Evolutionary conservation across 129 eudicot genomes (phyloP).

Genomic region (Sambucus nigra): DNA sequence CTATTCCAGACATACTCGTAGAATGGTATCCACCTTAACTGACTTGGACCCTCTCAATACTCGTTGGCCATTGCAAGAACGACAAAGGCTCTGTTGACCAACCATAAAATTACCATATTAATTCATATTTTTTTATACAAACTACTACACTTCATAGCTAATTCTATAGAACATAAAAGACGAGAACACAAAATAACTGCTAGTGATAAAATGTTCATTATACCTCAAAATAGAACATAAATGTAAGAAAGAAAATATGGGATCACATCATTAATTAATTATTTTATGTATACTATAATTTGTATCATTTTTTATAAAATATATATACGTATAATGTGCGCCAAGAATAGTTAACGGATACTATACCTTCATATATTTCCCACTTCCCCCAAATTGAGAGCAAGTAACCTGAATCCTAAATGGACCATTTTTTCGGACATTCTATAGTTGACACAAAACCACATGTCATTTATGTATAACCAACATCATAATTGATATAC

Average conservation of each 20-base stretch:
- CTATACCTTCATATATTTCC: conserved; percentile 69
- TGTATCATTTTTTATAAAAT: no score
- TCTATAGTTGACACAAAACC: conserved; percentile 27
- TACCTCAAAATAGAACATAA: background rate
- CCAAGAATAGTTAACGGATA: no score
- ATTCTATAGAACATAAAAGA: background rate
- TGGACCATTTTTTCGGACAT: conserved; percentile 49
- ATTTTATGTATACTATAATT: no score
- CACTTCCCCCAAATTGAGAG: conserved; percentile 60
- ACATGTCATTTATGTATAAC: conserved; percentile 4
- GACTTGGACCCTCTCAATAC: conserved; percentile 72
- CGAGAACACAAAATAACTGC: background rate
- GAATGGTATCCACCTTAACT: conserved; percentile 61
- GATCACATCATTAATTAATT: no score
- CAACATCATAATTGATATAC: no score
- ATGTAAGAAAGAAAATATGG: background rate
- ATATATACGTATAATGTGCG: no score
- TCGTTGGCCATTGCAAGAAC: conserved; percentile 63
- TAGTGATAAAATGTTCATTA: background rate
- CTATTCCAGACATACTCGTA: no score
- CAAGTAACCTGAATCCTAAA: conserved; percentile 67
- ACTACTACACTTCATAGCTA: background rate
- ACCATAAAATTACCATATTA: conserved; percentile 15
- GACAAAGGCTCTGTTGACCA: conserved; percentile 57
- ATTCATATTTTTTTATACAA: background rate